Percentiles rank a stretch among this genome's conserved stretches.
phyloP scores from a whole-genome alignment of 352 stramenopile genomes.

The Phytophthora fragariae region DNA sequence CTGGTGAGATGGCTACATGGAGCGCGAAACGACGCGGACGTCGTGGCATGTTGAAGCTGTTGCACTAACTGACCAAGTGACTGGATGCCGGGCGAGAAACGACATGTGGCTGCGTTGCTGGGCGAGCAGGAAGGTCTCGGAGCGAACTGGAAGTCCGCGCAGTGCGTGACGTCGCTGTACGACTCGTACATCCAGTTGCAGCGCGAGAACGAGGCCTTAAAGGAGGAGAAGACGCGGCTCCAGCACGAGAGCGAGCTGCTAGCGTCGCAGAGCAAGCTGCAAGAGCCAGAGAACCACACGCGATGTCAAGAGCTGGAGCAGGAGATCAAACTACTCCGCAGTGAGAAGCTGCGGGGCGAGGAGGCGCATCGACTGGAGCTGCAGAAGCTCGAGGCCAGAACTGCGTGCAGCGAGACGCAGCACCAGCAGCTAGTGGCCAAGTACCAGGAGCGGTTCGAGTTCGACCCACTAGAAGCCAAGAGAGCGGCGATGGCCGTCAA shows the following conservation, averaged over 20 bases:
- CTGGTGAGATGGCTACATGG: not conserved
- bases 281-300: conserved; percentile 26
- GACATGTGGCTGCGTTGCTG: conserved; percentile 13
- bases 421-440: conserved; percentile 55
- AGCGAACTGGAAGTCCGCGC: conserved; percentile 74
- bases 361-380: conserved; percentile 44
- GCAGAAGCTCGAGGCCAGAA: conserved; percentile 44
- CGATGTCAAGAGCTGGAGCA: conserved; percentile 36
- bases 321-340: conserved; percentile 60
- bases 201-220: conserved; percentile 50
- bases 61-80: conserved; percentile 17
- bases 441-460: conserved; percentile 57
- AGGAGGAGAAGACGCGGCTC: conserved; percentile 18
- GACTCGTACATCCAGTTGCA: conserved; percentile 76
- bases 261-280: conserved; percentile 3
- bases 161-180: conserved; percentile 81
- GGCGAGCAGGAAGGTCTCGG: conserved; percentile 36
- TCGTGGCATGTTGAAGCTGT: conserved; percentile 16
- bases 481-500: conserved; percentile 57
- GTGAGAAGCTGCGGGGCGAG: conserved; percentile 56
- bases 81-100: conserved; percentile 30
- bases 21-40: not conserved
- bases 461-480: conserved; percentile 65
- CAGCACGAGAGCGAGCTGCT: conserved; percentile 26
- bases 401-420: conserved; percentile 38